Evolutionary conservation across 225 moss, liverwort and hornwort species (phyloP), one percentile per base, ranked within the genome.

Genomic region (Bryoerythrophyllum caledonicum): DNA sequence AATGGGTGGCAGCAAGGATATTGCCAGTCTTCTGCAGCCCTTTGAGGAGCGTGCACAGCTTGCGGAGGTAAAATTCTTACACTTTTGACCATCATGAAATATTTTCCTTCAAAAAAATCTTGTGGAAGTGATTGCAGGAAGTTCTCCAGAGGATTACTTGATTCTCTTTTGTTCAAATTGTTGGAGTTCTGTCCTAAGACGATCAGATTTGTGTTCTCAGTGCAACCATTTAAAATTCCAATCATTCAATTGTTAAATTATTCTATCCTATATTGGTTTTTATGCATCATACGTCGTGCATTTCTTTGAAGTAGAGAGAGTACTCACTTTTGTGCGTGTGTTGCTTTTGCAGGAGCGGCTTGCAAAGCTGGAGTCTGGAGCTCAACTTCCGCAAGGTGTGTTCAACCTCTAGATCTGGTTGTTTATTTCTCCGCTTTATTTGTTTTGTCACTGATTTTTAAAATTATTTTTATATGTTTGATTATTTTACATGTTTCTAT

Each of bases 21-120:
- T 88, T 68, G 41, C 48, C 61, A 78, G 71, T 52, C 80, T 88
- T 28, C 55, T 88, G 61, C 85, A 76, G 34, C 82, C 85, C 28
- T 88, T 85, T 63, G 84, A 82, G 69, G 88, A 88, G 61, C 88
- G 88, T 43, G 85, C 88, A 11, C 40, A 65, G 63, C 80, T 85
- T 67, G 88, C 88, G 27, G 88, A 88, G 88, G 88, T 88, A 44
- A 37, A 28, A 17, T 28, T n/a, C 52, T 68, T 32, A 4, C n/a
- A 8, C 68, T 54, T 16, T 21, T 24, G 70, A 51, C 3, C 15
- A 7, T 6, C 64, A 3, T 2, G 4, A 34, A 35, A 3, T n/a
- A n/a, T 60, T 34, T 17, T 10, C 21, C n/a, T 32, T 10, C 21
- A 10, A 60, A 37, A 0, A 0, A 0, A 14, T 11, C 28, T 64